phyloP scores from a whole-genome alignment of 306 rosid species.

The Prunus kanzakura region DNA sequence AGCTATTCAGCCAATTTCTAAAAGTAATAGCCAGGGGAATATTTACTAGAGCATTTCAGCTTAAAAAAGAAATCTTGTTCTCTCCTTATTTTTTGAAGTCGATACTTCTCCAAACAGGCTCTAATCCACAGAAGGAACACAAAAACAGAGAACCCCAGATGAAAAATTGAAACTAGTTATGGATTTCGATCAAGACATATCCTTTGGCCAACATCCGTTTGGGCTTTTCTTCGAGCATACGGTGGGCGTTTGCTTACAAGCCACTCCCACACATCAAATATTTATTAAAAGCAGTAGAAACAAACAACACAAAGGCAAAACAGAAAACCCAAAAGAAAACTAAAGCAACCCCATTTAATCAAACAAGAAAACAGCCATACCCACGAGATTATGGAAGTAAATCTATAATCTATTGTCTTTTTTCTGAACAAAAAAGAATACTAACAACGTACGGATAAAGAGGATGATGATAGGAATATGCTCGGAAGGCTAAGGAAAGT shows the following conservation, averaged over 20 bases:
- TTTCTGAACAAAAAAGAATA: background rate
- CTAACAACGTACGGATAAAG: background rate
- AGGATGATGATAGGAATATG: background rate
- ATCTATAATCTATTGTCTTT: background rate
- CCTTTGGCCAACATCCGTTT: background rate
- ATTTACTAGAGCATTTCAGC: background rate
- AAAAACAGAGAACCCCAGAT: background rate
- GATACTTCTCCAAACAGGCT: background rate
- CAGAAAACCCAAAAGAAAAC: background rate
- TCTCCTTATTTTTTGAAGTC: background rate
- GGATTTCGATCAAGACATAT: background rate
- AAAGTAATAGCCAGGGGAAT: background rate
- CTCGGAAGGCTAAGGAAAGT: background rate
- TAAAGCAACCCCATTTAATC: background rate
- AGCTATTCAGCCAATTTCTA: background rate
- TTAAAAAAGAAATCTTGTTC: background rate
- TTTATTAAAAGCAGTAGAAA: background rate
- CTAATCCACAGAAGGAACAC: background rate
- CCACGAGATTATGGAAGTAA: background rate
- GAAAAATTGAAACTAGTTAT: background rate
- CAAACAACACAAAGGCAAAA: background rate
- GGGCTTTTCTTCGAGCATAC: conserved; percentile 10
- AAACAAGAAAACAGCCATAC: background rate
- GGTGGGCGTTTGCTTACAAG: background rate
- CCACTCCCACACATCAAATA: background rate